These are phyloP conservation scores for Dioszegia hungarica DNA, from an alignment of 768 basidiomycete species.

Conservation along the genomic window DNA sequence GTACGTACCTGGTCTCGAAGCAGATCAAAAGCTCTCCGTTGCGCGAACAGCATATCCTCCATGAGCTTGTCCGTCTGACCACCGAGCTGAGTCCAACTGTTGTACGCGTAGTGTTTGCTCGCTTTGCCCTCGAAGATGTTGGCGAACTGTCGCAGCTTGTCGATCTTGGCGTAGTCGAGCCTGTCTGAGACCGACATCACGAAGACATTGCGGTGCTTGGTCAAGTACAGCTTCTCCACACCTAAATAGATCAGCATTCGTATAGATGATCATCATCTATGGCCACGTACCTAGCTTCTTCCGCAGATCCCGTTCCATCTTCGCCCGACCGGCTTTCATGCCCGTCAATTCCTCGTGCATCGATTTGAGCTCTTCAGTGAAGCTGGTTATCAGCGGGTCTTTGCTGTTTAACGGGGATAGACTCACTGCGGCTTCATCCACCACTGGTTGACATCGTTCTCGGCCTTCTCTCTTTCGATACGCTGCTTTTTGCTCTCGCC, in stretches of 20 bases:
- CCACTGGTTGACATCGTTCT: conserved; percentile 28
- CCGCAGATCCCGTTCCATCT: conserved; percentile 26
- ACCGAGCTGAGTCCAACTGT: conserved; percentile 40
- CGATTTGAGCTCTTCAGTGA: conserved; percentile 18
- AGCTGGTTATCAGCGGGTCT: conserved; percentile 15
- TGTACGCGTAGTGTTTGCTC: conserved; percentile 25
- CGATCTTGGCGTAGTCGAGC: conserved; percentile 20
- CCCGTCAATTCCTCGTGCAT: conserved; percentile 16
- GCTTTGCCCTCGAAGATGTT: conserved; percentile 18
- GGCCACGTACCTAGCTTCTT: conserved; percentile 24
- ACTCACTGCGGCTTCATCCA: conserved; percentile 40
- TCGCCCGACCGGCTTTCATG: conserved; percentile 13
- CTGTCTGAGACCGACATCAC: conserved; percentile 15
- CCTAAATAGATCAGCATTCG: not conserved
- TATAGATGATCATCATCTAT: no score
- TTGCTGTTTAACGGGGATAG: not conserved
- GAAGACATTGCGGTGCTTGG: not conserved
- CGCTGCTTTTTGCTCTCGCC: conserved; percentile 22
- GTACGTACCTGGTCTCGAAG: conserved; percentile 62
- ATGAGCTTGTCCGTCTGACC: conserved; percentile 23
- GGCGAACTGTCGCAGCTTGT: conserved; percentile 21
- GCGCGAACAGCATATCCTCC: conserved; percentile 27
- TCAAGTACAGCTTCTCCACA: not conserved
- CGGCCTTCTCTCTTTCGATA: conserved; percentile 19
- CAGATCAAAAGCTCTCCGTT: conserved; percentile 59